Evolutionary conservation across 2,329 filamentous ascomycete species (phyloP).

Genomic region (Cadophora luteo-olivacea): DNA sequence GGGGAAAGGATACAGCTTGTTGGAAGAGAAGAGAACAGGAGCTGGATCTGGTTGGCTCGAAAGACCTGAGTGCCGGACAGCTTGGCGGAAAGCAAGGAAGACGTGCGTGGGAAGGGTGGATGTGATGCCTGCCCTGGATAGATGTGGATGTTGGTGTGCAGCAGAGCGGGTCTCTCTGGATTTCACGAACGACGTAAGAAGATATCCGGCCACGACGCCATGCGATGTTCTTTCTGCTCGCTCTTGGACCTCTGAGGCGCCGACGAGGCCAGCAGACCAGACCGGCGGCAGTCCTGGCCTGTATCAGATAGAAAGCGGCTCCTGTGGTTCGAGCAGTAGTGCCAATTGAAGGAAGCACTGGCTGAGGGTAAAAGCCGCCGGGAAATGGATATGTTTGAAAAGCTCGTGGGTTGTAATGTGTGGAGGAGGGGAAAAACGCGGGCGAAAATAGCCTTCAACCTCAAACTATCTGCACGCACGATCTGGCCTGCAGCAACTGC

Average conservation of each 20-base stretch:
- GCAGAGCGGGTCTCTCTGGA: conserved; percentile 8
- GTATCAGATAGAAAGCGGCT: conserved; percentile 18
- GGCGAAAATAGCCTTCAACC: background rate
- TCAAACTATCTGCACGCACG: conserved; percentile 9
- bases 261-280: conserved; percentile 6
- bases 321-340: conserved; percentile 9
- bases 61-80: conserved; percentile 10
- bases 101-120: background rate
- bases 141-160: background rate
- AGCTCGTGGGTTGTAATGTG: background rate
- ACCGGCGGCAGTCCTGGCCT: background rate
- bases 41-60: conserved; percentile 1
- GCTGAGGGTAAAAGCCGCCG: conserved; percentile 11
- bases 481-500: conserved; percentile 6
- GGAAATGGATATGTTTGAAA: background rate
- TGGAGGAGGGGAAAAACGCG: background rate
- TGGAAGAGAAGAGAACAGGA: conserved; percentile 6
- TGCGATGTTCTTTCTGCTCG: background rate
- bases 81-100: conserved; percentile 15
- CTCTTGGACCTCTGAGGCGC: conserved; percentile 9
- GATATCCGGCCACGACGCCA: background rate
- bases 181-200: conserved; percentile 3
- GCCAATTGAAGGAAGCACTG: conserved; percentile 6
- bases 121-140: background rate
- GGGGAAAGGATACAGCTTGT: background rate